These are phyloP conservation scores for Colletotrichum cuscutae DNA, from an alignment of 2,329 filamentous ascomycete genomes.

Conservation along the genomic window DNA sequence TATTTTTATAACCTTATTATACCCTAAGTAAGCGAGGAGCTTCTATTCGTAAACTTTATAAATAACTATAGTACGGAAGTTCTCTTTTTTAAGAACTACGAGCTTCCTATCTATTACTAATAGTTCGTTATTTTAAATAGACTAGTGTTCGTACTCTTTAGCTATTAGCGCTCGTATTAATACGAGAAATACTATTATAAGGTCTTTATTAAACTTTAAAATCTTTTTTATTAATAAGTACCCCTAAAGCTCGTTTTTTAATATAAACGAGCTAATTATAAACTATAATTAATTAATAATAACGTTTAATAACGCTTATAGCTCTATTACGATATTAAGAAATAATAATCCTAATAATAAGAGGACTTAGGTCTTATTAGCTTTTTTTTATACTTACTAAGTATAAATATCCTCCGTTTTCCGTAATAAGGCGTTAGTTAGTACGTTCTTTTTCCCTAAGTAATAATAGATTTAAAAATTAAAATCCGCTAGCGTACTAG, in stretches of 20 bases:
- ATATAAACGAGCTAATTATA: rapidly evolving
- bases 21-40: rapidly evolving
- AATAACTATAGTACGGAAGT: rapidly evolving
- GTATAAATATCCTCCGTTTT: rapidly evolving
- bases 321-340: no score
- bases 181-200: rapidly evolving
- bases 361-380: rapidly evolving
- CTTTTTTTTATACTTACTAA: no score
- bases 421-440: rapidly evolving
- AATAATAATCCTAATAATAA: rapidly evolving
- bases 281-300: rapidly evolving
- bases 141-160: rapidly evolving
- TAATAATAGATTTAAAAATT: no score
- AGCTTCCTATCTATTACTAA: no score
- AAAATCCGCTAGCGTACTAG: rapidly evolving
- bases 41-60: rapidly evolving
- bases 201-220: no score
- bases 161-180: rapidly evolving
- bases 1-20: no score
- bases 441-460: rapidly evolving
- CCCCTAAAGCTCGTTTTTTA: rapidly evolving
- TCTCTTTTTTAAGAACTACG: rapidly evolving
- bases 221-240: no score
- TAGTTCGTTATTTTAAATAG: rapidly evolving
- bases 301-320: rapidly evolving